Percentiles rank a stretch among this genome's conserved stretches.
Evolutionary conservation across 345 rosid species (phyloP).

Genomic region (Corchorus olitorius): DNA sequence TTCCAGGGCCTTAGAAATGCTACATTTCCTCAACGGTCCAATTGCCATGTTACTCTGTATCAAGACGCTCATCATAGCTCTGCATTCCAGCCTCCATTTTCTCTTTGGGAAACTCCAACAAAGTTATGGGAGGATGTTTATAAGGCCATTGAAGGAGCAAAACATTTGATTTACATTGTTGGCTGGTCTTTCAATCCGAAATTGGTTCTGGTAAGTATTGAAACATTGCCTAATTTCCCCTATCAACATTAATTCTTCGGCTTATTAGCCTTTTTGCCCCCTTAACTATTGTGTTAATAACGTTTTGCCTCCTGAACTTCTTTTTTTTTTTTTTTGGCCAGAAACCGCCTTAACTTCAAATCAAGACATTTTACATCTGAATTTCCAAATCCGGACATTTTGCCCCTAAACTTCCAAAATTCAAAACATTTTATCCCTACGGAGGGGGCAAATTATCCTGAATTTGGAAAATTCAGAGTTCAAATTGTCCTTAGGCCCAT

Average conservation of each 20-base stretch:
- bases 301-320: too few species aligned
- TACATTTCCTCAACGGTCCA: constrained; percentile 72
- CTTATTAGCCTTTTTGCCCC: too few species aligned
- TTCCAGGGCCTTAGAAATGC: constrained; percentile 68
- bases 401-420: too few species aligned
- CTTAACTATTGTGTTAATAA: too few species aligned
- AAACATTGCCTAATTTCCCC: neutral
- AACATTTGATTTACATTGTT: constrained; percentile 74
- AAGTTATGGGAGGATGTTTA: constrained; percentile 85
- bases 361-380: too few species aligned
- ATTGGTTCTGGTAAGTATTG: constrained; percentile 55
- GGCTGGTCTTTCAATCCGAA: constrained; percentile 93
- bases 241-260: neutral
- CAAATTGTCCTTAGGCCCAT: too few species aligned
- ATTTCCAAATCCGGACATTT: too few species aligned
- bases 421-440: too few species aligned
- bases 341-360: too few species aligned
- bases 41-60: constrained; percentile 67
- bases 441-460: too few species aligned
- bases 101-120: constrained; percentile 42
- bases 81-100: constrained; percentile 54
- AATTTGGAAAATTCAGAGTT: too few species aligned
- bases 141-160: constrained; percentile 76
- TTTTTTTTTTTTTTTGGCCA: too few species aligned
- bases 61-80: constrained; percentile 74